phyloP scores from a whole-genome alignment of 1,284 basidiomycete genomes.

The Phlebopus sp. region DNA sequence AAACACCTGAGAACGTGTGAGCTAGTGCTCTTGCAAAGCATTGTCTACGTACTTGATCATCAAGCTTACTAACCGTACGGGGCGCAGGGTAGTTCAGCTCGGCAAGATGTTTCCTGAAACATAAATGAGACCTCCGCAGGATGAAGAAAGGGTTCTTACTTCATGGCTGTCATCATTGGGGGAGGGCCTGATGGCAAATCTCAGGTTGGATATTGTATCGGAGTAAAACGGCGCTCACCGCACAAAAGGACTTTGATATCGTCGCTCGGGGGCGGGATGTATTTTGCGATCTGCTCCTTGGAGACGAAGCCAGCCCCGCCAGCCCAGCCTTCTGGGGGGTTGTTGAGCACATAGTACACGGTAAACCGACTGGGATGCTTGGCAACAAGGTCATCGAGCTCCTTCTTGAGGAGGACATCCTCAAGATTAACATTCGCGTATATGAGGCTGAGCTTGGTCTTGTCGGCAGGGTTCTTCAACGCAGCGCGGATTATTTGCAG shows the following conservation, averaged over 20 bases:
- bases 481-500: slow-evolving; percentile 92
- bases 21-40: slow-evolving; percentile 2
- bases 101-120: slow-evolving; percentile 77
- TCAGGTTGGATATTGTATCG: slow-evolving; percentile 2
- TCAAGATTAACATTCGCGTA: slow-evolving; percentile 94
- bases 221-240: slow-evolving; percentile 44
- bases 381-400: slow-evolving; percentile 78
- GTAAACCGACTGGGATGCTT: slow-evolving; percentile 73
- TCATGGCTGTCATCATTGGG: slow-evolving; percentile 97
- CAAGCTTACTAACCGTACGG: slow-evolving; percentile 88
- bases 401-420: slow-evolving; percentile 85
- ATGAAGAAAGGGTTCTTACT: slow-evolving; percentile 52
- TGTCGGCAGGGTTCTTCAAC: slow-evolving; percentile 83
- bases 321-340: slow-evolving; percentile 83
- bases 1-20: slow-evolving; percentile 48
- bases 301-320: slow-evolving; percentile 91
- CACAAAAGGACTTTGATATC: slow-evolving; percentile 86
- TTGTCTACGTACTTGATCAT: slow-evolving; percentile 68
- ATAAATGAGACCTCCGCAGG: background rate
- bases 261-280: slow-evolving; percentile 59
- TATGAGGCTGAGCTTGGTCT: slow-evolving; percentile 81
- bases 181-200: slow-evolving; percentile 65
- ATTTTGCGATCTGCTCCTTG: slow-evolving; percentile 87
- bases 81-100: slow-evolving; percentile 87
- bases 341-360: slow-evolving; percentile 91